A percentile compares a stretch with the other conserved stretches of the same genome.
phyloP scores from a whole-genome alignment of 2,329 filamentous ascomycete species.

The Chrysosporium keratinophilum region DNA sequence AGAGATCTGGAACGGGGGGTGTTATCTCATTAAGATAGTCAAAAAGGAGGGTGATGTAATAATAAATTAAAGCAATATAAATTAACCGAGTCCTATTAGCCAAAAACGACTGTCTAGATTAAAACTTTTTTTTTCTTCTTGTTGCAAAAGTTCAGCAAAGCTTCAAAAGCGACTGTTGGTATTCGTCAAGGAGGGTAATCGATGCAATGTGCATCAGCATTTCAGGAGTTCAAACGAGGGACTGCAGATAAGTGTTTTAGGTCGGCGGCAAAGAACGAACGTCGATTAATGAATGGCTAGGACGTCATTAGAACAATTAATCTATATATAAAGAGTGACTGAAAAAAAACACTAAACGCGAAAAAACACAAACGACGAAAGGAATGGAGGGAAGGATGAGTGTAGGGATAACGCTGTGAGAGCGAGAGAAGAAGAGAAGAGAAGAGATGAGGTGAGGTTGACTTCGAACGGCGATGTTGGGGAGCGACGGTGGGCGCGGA shows the following conservation, averaged over 20 bases:
- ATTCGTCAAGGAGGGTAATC: background rate
- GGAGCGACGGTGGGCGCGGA: background rate
- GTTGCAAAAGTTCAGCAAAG: background rate
- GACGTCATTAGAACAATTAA: conserved; percentile 4
- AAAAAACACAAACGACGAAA: conserved; percentile 7
- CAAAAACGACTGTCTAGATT: conserved; percentile 12
- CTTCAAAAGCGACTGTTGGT: background rate
- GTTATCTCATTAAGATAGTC: conserved; percentile 19
- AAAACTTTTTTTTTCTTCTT: background rate
- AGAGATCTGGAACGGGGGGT: conserved; percentile 21
- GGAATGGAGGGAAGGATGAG: background rate
- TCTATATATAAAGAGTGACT: conserved; percentile 5
- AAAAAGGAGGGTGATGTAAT: conserved; percentile 10
- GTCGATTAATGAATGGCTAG: conserved; percentile 4
- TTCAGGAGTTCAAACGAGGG: conserved; percentile 12
- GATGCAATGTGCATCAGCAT: background rate
- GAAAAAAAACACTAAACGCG: conserved; percentile 8
- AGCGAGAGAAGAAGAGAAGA: background rate
- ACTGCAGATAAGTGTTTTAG: conserved; percentile 13
- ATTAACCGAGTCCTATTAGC: conserved; percentile 8
- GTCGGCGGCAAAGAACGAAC: conserved; percentile 7
- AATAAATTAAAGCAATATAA: conserved; percentile 12
- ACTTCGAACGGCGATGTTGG: background rate
- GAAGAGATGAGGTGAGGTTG: background rate
- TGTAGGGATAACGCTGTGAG: background rate